A percentile compares a stretch with the other conserved stretches of the same genome.
Evolutionary conservation across 306 rosid genomes (phyloP).

Genomic region (Medicago arabica): DNA sequence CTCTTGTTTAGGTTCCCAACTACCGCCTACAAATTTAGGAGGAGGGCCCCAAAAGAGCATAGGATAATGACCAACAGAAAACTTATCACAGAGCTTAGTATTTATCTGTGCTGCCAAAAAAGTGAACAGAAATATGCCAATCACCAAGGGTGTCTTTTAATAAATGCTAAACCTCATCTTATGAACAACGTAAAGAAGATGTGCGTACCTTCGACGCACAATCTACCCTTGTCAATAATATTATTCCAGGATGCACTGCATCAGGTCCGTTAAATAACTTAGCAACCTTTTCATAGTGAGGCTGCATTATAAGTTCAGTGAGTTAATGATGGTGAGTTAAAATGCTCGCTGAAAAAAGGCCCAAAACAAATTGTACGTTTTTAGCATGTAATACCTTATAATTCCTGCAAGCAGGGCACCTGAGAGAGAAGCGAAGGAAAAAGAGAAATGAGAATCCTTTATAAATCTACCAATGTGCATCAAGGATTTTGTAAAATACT

Average conservation of each 20-base stretch:
- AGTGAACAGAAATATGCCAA: conserved; percentile 52
- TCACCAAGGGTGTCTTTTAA: conserved; percentile 45
- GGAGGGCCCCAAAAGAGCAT: conserved; percentile 97
- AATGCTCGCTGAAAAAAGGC: background rate
- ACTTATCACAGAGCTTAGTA: conserved; percentile 89
- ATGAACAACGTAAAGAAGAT: conserved; percentile 28
- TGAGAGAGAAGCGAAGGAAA: conserved; percentile 46
- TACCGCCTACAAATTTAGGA: conserved; percentile 73
- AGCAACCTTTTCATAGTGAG: conserved; percentile 93
- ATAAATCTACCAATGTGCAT: no score
- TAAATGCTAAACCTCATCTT: conserved; percentile 14
- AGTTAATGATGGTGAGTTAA: conserved; percentile 31
- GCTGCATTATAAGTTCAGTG: conserved; percentile 57
- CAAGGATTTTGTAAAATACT: no score
- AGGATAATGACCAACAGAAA: conserved; percentile 89
- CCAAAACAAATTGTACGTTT: conserved; percentile 7
- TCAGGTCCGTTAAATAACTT: conserved; percentile 95
- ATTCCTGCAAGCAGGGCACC: conserved; percentile 99
- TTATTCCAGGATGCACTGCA: conserved; percentile 91
- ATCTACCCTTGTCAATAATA: conserved; percentile 93
- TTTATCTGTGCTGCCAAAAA: conserved; percentile 97
- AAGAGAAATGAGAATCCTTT: conserved; percentile 40
- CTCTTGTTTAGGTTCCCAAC: conserved; percentile 78
- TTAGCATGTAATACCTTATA: conserved; percentile 71
- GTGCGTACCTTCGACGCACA: conserved; percentile 81